Evolutionary conservation across 345 rosid species (phyloP).

Genomic region (Salix suchowensis): DNA sequence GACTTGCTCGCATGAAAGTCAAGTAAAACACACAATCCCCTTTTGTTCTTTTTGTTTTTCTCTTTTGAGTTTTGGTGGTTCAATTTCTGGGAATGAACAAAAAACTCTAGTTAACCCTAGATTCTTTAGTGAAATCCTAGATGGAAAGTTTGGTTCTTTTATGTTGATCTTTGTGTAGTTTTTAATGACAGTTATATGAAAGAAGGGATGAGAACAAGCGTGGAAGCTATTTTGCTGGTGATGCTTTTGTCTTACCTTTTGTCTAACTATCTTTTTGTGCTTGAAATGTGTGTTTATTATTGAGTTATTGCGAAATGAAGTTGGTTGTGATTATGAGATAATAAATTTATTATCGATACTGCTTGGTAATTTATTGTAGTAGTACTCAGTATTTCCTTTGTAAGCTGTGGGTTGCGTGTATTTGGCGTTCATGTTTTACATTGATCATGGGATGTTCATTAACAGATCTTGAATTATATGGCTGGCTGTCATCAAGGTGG

Average conservation of each 20-base stretch:
- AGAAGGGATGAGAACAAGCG: slow-evolving; percentile 97
- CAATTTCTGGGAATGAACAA: background rate
- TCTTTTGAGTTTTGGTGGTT: slow-evolving; percentile 11
- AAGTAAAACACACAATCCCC: slow-evolving; percentile 39
- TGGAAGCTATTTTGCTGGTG: slow-evolving; percentile 92
- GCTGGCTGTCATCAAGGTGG: too few species aligned
- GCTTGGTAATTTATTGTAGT: too few species aligned
- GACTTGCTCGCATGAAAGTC: slow-evolving; percentile 98
- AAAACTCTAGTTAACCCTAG: background rate
- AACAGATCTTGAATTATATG: background rate
- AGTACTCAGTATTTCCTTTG: background rate
- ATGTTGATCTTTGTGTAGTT: background rate
- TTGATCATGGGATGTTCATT: background rate
- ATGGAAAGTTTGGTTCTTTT: slow-evolving; percentile 10
- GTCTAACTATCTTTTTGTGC: background rate
- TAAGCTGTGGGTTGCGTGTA: background rate
- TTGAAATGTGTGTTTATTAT: background rate
- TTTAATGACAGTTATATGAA: slow-evolving; percentile 68
- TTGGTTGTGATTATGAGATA: background rate
- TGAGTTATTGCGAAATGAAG: background rate
- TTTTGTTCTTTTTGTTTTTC: background rate
- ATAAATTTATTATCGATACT: too few species aligned
- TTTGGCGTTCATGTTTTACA: background rate
- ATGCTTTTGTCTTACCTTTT: slow-evolving; percentile 3
- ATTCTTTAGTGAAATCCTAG: background rate